Evolutionary conservation across 106 monocot genomes (phyloP).

Genomic region (Apostasia ramifera): DNA sequence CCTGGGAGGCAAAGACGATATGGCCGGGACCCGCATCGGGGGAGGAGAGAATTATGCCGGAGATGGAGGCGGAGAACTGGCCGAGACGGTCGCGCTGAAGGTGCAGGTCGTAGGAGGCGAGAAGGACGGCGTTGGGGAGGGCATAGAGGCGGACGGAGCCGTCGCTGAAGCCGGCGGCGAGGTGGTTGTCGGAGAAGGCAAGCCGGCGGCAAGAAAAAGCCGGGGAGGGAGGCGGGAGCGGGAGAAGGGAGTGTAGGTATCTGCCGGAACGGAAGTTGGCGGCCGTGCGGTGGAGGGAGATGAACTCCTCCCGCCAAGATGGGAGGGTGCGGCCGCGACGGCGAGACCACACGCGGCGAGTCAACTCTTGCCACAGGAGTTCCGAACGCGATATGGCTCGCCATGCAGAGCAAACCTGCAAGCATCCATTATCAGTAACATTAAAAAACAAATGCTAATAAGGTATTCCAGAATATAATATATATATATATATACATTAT

Average conservation of each 20-base stretch:
- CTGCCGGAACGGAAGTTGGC: conserved; percentile 30
- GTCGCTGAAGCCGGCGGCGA: conserved; percentile 46
- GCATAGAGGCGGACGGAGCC: conserved; percentile 42
- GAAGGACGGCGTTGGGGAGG: conserved; percentile 14
- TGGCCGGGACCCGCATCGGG: not conserved
- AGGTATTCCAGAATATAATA: too few relatives aligned
- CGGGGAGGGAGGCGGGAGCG: conserved; percentile 1
- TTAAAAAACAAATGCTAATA: too few relatives aligned
- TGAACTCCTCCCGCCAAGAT: conserved; percentile 39
- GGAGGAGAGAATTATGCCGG: conserved; percentile 25
- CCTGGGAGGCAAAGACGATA: conserved; percentile 43
- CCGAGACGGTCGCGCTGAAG: conserved; percentile 35
- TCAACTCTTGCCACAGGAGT: conserved; percentile 41
- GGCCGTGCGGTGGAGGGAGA: conserved; percentile 29
- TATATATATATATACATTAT: too few relatives aligned
- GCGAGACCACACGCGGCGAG: conserved; percentile 19
- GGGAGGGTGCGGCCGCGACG: conserved; percentile 11
- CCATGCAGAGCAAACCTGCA: conserved; percentile 53
- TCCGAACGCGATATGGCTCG: conserved; percentile 32
- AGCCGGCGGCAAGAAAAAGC: conserved; percentile 25
- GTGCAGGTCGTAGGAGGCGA: conserved; percentile 21
- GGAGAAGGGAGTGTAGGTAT: conserved; percentile 8
- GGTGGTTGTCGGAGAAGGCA: conserved; percentile 30
- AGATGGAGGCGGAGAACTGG: conserved; percentile 38
- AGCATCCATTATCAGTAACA: not conserved